Conservation (phyloP, 2,329 filamentous ascomycete species). For the Chaetomiaceae sp. region DNA sequence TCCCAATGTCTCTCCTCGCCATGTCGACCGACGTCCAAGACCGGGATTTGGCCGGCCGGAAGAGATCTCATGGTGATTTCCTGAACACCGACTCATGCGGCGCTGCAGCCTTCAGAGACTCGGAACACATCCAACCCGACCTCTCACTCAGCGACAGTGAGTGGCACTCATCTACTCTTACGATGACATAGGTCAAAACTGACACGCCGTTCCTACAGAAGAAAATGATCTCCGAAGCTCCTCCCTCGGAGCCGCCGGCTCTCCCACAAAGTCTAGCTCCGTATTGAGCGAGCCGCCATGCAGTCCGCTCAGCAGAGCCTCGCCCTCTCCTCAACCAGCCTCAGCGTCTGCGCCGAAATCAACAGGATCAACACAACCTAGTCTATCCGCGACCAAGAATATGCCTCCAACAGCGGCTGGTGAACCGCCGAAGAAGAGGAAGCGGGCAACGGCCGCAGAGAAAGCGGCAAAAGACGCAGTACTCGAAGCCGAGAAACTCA, state of each 20-base stretch:
- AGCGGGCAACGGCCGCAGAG: constrained; percentile 42
- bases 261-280: constrained; percentile 27
- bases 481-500: constrained; percentile 31
- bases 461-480: constrained; percentile 31
- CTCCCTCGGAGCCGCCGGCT: not conserved
- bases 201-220: constrained; percentile 7
- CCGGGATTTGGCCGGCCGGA: constrained; percentile 15
- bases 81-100: constrained; percentile 11
- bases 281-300: constrained; percentile 40
- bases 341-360: constrained; percentile 16
- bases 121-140: not conserved
- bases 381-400: constrained; percentile 9
- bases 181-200: not conserved
- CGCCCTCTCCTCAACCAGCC: constrained; percentile 34
- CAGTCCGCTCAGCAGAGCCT: constrained; percentile 36
- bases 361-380: not conserved
- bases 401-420: constrained; percentile 12
- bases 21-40: constrained; percentile 19
- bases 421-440: constrained; percentile 39
- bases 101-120: not conserved
- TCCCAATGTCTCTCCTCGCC: constrained; percentile 19
- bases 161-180: not conserved
- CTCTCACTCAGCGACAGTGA: constrained; percentile 19
- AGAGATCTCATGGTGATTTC: constrained; percentile 22
- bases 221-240: constrained; percentile 16